Evolutionary conservation across 257 asterid genomes (phyloP).

Genomic region (Capsicum chinense): DNA sequence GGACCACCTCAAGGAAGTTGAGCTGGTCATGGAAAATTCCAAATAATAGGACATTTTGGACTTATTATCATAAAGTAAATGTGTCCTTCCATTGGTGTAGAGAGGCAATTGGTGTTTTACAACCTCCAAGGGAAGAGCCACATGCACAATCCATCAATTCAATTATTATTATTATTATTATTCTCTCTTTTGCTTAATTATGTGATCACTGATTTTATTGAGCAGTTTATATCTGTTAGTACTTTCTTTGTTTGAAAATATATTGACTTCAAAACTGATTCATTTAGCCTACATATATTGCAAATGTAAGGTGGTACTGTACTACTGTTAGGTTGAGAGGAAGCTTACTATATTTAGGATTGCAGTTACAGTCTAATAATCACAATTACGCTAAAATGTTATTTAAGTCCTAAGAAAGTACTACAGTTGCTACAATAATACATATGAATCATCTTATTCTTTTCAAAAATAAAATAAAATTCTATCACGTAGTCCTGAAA

Average conservation of each 20-base stretch:
- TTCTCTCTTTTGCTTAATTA: not conserved
- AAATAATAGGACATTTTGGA: conserved; percentile 3
- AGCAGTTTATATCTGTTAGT: not conserved
- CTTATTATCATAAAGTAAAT: not conserved
- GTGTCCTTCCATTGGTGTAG: conserved; percentile 49
- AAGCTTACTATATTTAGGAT: not conserved
- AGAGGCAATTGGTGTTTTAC: conserved; percentile 51
- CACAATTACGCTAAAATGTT: not conserved
- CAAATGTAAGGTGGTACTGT: too few relatives aligned
- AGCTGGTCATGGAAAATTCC: conserved; percentile 29
- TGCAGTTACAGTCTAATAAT: not conserved
- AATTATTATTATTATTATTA: conserved; percentile 11
- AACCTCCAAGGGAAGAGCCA: conserved; percentile 42
- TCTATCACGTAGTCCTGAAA: not conserved
- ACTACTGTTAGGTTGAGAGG: too few relatives aligned
- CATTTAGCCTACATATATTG: not conserved
- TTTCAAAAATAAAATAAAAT: not conserved
- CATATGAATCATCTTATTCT: not conserved
- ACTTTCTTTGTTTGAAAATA: not conserved
- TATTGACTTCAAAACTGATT: not conserved
- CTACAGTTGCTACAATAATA: not conserved
- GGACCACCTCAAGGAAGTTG: conserved; percentile 39
- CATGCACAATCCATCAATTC: conserved; percentile 4
- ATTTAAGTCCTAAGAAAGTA: not conserved
- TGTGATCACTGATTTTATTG: not conserved